Base-by-base conservation (phyloP, 345 rosid genomes). In the Streptanthus diversifolius region DNA sequence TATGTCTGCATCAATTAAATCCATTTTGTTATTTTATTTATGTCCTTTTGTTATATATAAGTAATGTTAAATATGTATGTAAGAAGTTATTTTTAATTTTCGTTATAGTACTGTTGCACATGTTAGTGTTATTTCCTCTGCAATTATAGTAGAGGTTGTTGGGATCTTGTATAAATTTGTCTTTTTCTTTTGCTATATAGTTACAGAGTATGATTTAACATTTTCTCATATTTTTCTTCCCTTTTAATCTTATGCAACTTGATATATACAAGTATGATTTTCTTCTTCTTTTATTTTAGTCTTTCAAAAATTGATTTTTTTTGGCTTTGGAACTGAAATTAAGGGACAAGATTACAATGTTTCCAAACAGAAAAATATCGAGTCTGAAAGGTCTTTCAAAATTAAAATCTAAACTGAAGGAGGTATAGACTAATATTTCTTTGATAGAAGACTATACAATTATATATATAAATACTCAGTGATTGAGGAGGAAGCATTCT, bases 111-210 rank as follows among this genome's bases (percentile, higher is more conserved):
- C 19, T 56, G 49, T 45, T 25, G 66, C 73, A 74, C 73, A 74
- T 58, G 78, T 66, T 58, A 24, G 36, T 39, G 68, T 74, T 32
- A 47, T 47, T 57, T 44, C 41, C 33, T 66, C 51, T 57, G 54
- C 68, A 57, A 48, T 58, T 61, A 39, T 41, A 58, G 54, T 29
- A 37, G 68, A 44, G 37, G 59, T 67, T 74, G 55, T 74, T 59
- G 73, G 54, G 73, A 11, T 45, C n/a, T 72, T 63, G 11, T 25
- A 15, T 44, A 41, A 56, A 7, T 58, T 35, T 55, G 3, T 52
- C 29, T 3, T 12, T 19, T 13, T 51, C n/a, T 49, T 61, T 71
- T 39, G 12, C 5, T 55, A 29, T 27, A 29, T 55, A 47, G 22
- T 70, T 40, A 48, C 11, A 47, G 39, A 33, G 7, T 24, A 51